A percentile compares a stretch with the other conserved stretches of the same genome.
phyloP scores from a whole-genome alignment of 306 rosid genomes.

The Adenanthera pavonina region DNA sequence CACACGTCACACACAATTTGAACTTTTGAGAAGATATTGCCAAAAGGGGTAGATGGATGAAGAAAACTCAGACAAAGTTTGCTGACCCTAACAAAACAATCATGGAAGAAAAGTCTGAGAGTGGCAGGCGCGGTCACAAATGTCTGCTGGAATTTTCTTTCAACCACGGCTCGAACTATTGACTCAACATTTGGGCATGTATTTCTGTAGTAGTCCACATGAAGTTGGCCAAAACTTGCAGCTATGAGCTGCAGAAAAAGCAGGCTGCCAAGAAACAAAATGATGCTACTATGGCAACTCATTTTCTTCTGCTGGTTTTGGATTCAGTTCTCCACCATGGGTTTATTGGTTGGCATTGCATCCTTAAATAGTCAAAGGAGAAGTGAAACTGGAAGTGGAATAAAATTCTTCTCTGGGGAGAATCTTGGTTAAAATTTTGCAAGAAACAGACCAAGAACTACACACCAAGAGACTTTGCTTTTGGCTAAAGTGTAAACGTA shows the following conservation, averaged over 20 bases:
- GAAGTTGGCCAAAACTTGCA: slow-evolving; percentile 52
- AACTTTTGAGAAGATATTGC: neutral
- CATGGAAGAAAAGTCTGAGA: slow-evolving; percentile 89
- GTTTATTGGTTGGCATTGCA: slow-evolving; percentile 14
- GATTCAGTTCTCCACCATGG: neutral
- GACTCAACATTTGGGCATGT: slow-evolving; percentile 82
- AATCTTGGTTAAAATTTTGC: slow-evolving; percentile 28
- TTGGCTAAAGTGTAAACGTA: slow-evolving; percentile 9
- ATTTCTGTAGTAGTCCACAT: slow-evolving; percentile 50
- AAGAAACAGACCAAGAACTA: slow-evolving; percentile 35
- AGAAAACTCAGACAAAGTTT: neutral
- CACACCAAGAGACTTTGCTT: slow-evolving; percentile 35
- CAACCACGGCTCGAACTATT: slow-evolving; percentile 66
- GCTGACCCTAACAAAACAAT: slow-evolving; percentile 77
- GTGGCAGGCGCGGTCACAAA: slow-evolving; percentile 85
- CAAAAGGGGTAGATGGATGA: neutral
- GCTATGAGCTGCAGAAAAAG: slow-evolving; percentile 46
- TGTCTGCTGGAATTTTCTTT: slow-evolving; percentile 63
- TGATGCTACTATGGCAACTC: slow-evolving; percentile 35
- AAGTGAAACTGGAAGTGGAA: neutral
- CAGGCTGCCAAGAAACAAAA: slow-evolving; percentile 38
- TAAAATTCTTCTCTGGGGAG: neutral
- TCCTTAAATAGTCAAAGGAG: slow-evolving; percentile 40
- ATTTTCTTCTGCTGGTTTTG: slow-evolving; percentile 37
- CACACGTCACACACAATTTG: neutral